phyloP scores from a whole-genome alignment of 208 protist species.

The Baffinella frigidus region DNA sequence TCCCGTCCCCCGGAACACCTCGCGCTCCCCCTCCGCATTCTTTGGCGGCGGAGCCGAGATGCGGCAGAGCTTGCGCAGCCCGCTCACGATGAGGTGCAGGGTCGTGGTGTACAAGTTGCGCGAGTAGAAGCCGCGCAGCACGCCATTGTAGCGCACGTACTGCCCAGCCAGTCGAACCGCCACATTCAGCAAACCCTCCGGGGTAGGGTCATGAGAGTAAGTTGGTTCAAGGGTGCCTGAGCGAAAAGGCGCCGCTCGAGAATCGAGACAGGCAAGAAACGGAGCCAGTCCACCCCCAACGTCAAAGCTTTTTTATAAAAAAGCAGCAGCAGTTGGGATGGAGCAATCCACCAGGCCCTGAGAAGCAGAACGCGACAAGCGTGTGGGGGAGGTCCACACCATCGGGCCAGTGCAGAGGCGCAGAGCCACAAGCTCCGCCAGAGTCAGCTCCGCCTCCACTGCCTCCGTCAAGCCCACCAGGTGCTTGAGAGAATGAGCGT shows the following conservation, averaged over 20 bases:
- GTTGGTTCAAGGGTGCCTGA: too few relatives aligned
- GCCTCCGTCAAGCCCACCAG: neutral
- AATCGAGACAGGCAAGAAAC: too few relatives aligned
- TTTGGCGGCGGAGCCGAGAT: neutral
- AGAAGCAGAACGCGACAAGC: too few relatives aligned
- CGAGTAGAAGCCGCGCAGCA: slow-evolving; percentile 14
- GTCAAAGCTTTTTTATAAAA: too few relatives aligned
- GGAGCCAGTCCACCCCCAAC: too few relatives aligned
- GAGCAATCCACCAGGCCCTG: too few relatives aligned
- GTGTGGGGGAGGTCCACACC: too few relatives aligned
- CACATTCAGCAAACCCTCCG: neutral
- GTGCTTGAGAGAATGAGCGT: neutral
- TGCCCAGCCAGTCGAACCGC: too few relatives aligned
- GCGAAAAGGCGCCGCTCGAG: too few relatives aligned
- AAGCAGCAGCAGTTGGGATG: too few relatives aligned
- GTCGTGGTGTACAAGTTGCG: slow-evolving; percentile 20
- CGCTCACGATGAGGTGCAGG: slow-evolving; percentile 4
- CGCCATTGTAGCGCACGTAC: slow-evolving; percentile 28
- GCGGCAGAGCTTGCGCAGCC: slow-evolving; percentile 17
- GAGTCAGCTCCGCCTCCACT: neutral
- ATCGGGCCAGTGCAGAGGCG: slow-evolving; percentile 43
- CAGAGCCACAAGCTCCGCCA: slow-evolving; percentile 35
- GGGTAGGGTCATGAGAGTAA: too few relatives aligned
- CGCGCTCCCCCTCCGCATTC: too few relatives aligned
- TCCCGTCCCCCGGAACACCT: slow-evolving; percentile 35